These are phyloP conservation scores for Elsinoe arachidis DNA, from an alignment of 2,329 filamentous ascomycete genomes.

Conservation along the genomic window DNA sequence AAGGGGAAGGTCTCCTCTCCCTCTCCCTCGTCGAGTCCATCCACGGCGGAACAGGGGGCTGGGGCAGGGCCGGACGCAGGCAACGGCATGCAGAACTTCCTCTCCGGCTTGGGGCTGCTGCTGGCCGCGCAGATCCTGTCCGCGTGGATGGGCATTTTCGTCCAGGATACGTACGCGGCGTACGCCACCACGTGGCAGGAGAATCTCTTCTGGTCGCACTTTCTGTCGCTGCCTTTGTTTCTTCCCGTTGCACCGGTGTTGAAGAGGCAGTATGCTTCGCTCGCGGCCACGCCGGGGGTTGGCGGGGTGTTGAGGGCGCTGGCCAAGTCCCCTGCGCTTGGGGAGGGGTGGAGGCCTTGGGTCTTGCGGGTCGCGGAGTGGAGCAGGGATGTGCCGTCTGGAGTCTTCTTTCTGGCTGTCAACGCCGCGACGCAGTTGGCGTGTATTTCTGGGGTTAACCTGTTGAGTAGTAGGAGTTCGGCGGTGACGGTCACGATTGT, in stretches of 20 bases:
- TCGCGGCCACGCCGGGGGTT: constrained; percentile 57
- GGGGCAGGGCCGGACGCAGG: too few species aligned
- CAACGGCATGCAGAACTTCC: constrained; percentile 40
- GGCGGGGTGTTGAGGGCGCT: constrained; percentile 24
- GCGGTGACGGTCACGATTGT: constrained; percentile 95
- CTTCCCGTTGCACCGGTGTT: constrained; percentile 61
- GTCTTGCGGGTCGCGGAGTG: constrained; percentile 28
- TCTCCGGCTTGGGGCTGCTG: constrained; percentile 69
- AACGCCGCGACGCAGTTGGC: constrained; percentile 88
- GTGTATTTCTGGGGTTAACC: constrained; percentile 91
- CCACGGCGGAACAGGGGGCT: too few species aligned
- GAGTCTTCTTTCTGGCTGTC: constrained; percentile 60
- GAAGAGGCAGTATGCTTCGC: constrained; percentile 52
- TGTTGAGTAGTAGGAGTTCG: constrained; percentile 79
- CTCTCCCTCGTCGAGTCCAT: constrained; percentile 18
- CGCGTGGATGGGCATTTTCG: constrained; percentile 90
- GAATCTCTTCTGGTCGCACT: constrained; percentile 85
- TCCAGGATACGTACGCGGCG: constrained; percentile 76
- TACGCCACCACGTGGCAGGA: constrained; percentile 91
- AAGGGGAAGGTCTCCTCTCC: constrained; percentile 51
- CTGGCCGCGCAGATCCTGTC: constrained; percentile 83
- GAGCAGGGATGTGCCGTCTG: constrained; percentile 46
- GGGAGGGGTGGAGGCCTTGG: neutral
- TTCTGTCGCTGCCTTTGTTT: constrained; percentile 69
- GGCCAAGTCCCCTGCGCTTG: constrained; percentile 14